Percentiles rank a stretch among this genome's conserved stretches.
These are phyloP conservation scores for Solanum medicagineum DNA, from an alignment of 257 asterid genomes.

Conservation along the genomic window DNA sequence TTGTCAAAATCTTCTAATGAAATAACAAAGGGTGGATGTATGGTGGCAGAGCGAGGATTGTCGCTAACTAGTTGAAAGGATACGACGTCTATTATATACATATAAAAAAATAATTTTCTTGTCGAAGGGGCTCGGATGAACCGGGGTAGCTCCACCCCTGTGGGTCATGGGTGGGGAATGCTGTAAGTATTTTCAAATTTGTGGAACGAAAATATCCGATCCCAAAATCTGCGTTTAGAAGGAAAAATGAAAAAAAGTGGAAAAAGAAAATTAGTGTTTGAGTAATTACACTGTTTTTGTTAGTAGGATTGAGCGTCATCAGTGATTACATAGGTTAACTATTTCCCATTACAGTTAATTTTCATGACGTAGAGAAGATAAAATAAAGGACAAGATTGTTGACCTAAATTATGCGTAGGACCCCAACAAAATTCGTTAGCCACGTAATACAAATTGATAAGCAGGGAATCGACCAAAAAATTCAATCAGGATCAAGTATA, in stretches of 20 bases:
- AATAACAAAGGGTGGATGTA: not conserved
- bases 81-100: no score
- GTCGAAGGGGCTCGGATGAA: no score
- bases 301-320: not conserved
- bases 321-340: not conserved
- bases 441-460: not conserved
- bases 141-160: no score
- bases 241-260: not conserved
- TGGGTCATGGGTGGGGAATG: no score
- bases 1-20: not conserved
- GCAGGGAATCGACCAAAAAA: not conserved
- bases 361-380: not conserved
- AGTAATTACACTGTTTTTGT: not conserved
- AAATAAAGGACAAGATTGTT: not conserved
- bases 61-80: no score
- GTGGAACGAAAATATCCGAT: not conserved
- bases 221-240: not conserved
- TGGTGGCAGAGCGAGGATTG: no score
- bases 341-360: not conserved
- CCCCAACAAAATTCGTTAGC: not conserved
- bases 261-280: not conserved
- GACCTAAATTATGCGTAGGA: not conserved
- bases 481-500: not conserved
- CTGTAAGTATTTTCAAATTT: not conserved
- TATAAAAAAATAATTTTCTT: no score